Evolutionary conservation across 495 filamentous ascomycete species (phyloP).

Genomic region (Choiromyces venosus): DNA sequence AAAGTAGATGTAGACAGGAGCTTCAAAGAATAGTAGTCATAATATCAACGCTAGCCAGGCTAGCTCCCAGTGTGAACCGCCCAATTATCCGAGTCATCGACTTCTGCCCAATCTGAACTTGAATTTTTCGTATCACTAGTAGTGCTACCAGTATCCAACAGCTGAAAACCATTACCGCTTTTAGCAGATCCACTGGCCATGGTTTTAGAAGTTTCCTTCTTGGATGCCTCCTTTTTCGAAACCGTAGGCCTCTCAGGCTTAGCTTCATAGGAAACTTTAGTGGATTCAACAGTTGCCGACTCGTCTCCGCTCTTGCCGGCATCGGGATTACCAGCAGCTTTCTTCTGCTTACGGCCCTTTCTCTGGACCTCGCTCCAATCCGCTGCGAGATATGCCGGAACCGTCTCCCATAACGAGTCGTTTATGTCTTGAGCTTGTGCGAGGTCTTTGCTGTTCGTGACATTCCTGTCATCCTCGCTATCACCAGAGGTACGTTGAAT

Average conservation of each 20-base stretch:
- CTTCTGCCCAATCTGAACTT: constrained; percentile 38
- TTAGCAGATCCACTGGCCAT: neutral
- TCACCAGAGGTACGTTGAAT: constrained; percentile 25
- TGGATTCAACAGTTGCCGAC: constrained; percentile 20
- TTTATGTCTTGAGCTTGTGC: constrained; percentile 40
- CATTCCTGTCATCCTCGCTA: constrained; percentile 32
- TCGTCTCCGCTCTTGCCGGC: constrained; percentile 29
- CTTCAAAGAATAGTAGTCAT: constrained; percentile 16
- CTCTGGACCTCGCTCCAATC: constrained; percentile 41
- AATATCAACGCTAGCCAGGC: neutral
- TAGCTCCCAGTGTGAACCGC: constrained; percentile 39
- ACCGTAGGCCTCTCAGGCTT: constrained; percentile 11
- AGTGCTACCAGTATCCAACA: constrained; percentile 27
- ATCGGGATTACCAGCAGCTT: constrained; percentile 25
- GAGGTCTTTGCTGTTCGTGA: constrained; percentile 38
- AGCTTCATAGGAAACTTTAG: constrained; percentile 9
- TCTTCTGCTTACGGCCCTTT: constrained; percentile 38
- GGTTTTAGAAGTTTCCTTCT: constrained; percentile 10
- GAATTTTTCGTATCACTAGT: constrained; percentile 38
- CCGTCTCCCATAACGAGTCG: constrained; percentile 43
- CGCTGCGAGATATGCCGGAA: constrained; percentile 32
- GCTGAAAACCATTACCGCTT: constrained; percentile 28
- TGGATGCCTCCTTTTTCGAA: constrained; percentile 23
- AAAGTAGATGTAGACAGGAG: constrained; percentile 16
- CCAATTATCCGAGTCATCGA: constrained; percentile 41